Percentiles rank a stretch among this genome's conserved stretches.
These are phyloP conservation scores for Rhynchospora breviuscula DNA, from an alignment of 176 grass and related monocot genomes.

Conservation along the genomic window DNA sequence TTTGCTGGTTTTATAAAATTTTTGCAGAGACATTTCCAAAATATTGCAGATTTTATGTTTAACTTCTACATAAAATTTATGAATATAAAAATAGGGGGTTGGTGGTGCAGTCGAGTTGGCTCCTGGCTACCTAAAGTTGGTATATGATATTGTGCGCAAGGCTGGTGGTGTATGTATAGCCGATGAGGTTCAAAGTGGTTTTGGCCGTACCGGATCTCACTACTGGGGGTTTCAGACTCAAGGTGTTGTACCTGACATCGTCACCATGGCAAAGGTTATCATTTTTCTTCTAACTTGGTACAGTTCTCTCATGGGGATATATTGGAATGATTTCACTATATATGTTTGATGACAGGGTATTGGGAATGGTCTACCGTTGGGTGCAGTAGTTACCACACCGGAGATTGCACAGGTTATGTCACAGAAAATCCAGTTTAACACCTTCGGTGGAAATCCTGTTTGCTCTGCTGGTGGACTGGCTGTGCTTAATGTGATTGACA, in stretches of 20 bases:
- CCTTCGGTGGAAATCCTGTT: slow-evolving; percentile 92
- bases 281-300: background rate
- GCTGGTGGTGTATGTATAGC: slow-evolving; percentile 93
- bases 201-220: slow-evolving; percentile 86
- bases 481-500: slow-evolving; percentile 89
- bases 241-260: slow-evolving; percentile 74
- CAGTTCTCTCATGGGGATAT: background rate
- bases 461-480: slow-evolving; percentile 87
- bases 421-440: slow-evolving; percentile 94
- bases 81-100: slow-evolving; percentile 46
- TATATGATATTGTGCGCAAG: slow-evolving; percentile 73
- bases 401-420: slow-evolving; percentile 78
- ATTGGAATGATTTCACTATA: background rate
- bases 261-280: slow-evolving; percentile 94
- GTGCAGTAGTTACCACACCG: slow-evolving; percentile 87
- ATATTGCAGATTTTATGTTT: slow-evolving; percentile 31
- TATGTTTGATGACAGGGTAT: slow-evolving; percentile 54
- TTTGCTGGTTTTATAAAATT: slow-evolving; percentile 85
- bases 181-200: slow-evolving; percentile 96
- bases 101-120: slow-evolving; percentile 89
- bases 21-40: slow-evolving; percentile 72
- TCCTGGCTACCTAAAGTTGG: slow-evolving; percentile 82
- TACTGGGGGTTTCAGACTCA: slow-evolving; percentile 99
- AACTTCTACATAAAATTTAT: background rate
- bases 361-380: slow-evolving; percentile 86